phyloP scores from a whole-genome alignment of 2,329 filamentous ascomycete species.

The Microascus cirrosus region DNA sequence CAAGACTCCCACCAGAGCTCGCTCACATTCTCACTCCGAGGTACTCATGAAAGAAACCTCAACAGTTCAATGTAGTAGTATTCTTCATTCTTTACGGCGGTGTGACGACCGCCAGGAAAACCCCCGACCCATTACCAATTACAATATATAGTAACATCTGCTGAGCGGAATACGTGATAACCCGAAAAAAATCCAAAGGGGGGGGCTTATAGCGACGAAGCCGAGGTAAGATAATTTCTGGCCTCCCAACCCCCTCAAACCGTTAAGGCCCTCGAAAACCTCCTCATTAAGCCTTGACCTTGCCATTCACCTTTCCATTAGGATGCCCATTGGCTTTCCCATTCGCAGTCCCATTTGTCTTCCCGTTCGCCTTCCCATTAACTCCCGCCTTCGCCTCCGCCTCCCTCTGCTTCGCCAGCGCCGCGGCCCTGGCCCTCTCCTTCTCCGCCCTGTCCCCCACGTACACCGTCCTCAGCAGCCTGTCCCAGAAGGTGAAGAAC shows the following conservation, averaged over 20 bases:
- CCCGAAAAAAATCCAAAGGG: too few species aligned
- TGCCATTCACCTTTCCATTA: constrained; percentile 8
- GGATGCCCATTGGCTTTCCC: constrained; percentile 10
- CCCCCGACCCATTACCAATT: too few species aligned
- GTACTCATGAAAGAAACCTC: too few species aligned
- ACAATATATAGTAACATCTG: too few species aligned
- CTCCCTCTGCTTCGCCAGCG: not conserved
- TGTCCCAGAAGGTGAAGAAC: constrained; percentile 95
- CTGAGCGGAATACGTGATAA: too few species aligned
- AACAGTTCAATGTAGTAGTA: too few species aligned
- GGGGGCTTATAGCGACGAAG: too few species aligned
- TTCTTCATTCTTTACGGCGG: too few species aligned
- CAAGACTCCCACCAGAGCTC: too few species aligned
- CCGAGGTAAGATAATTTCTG: not conserved
- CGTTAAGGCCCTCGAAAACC: not conserved
- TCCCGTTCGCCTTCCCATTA: constrained; percentile 10
- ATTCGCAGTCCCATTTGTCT: constrained; percentile 12
- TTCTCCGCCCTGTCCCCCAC: constrained; percentile 43
- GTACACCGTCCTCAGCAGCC: constrained; percentile 72
- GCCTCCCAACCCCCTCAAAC: not conserved
- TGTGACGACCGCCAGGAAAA: too few species aligned
- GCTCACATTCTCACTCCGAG: too few species aligned
- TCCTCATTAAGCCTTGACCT: not conserved
- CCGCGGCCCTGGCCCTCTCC: constrained; percentile 11
- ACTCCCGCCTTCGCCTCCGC: constrained; percentile 23